Evolutionary conservation across 1,284 basidiomycete species (phyloP).

Genomic region (Ustilago crameri): DNA sequence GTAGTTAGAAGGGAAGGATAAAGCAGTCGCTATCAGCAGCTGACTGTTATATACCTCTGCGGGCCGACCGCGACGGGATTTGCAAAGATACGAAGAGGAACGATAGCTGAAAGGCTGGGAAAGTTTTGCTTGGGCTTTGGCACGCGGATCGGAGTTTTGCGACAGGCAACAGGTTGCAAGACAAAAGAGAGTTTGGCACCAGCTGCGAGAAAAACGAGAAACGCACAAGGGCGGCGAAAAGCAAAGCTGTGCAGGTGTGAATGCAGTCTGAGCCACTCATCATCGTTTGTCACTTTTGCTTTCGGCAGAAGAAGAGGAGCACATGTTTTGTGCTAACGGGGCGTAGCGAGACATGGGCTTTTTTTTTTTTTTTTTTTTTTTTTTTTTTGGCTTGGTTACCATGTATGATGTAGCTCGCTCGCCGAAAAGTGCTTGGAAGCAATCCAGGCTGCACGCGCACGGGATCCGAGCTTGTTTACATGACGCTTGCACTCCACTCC

Average conservation of each 20-base stretch:
- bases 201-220: no score
- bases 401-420: constrained; percentile 21
- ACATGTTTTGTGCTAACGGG: no score
- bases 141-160: no score
- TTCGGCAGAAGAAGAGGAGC: no score
- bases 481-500: not conserved
- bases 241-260: no score
- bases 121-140: not conserved
- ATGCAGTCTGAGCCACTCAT: no score
- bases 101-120: not conserved
- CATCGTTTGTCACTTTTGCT: no score
- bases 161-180: no score
- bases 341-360: constrained; percentile 4
- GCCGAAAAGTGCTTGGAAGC: constrained; percentile 2
- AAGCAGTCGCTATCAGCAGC: not conserved
- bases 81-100: not conserved
- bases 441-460: constrained; percentile 8
- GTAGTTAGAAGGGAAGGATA: not conserved
- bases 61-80: not conserved
- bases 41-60: no score
- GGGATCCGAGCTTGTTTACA: constrained; percentile 13
- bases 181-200: no score
- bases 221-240: no score
- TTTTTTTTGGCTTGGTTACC: not conserved
- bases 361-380: no score